phyloP scores from a whole-genome alignment of 2,329 filamentous ascomycete species.

The Fusarium domesticum region DNA sequence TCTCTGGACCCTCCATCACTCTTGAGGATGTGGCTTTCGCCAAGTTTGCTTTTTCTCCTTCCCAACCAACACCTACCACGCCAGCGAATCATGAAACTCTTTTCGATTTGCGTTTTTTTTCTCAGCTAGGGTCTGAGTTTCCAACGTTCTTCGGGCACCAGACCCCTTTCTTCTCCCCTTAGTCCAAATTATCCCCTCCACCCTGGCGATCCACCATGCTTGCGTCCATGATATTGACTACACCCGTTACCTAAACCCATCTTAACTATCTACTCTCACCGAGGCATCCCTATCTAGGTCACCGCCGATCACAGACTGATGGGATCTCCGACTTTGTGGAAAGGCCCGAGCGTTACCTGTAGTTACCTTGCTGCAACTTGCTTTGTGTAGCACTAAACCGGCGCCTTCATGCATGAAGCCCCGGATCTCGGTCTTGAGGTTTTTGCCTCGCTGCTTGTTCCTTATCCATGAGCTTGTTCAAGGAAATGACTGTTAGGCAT shows the following conservation, averaged over 20 bases:
- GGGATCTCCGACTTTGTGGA: neutral
- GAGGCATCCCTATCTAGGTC: neutral
- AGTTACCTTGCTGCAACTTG: neutral
- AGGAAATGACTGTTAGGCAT: too few species aligned
- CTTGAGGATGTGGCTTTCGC: neutral
- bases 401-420: neutral
- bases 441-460: neutral
- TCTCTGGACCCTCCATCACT: neutral
- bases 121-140: too few species aligned
- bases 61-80: too few species aligned
- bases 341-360: neutral
- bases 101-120: too few species aligned
- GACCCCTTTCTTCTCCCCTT: neutral
- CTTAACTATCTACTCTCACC: neutral
- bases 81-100: too few species aligned
- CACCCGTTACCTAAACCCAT: neutral
- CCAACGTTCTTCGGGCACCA: too few species aligned
- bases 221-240: too few species aligned
- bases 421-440: neutral
- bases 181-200: neutral
- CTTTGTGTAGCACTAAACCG: neutral
- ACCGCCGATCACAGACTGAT: neutral
- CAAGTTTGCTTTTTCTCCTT: neutral
- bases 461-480: neutral
- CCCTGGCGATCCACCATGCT: too few species aligned